Conservation (phyloP, 768 basidiomycete genomes). For the Lentinula detonsa region DNA sequence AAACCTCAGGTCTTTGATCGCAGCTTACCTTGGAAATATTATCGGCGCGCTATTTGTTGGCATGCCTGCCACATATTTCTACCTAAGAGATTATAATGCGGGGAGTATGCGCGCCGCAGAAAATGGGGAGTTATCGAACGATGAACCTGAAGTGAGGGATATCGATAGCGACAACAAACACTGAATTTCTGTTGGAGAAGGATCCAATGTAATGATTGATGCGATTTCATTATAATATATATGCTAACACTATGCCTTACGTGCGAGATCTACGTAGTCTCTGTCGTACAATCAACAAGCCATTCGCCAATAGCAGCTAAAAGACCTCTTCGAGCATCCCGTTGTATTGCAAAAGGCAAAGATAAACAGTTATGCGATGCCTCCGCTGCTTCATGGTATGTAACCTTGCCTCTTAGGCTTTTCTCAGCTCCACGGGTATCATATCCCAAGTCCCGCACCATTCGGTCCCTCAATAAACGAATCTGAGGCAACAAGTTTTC, state of each 20-base stretch:
- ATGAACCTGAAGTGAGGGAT: neutral
- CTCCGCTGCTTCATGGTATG: neutral
- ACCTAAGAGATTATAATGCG: slow-evolving; percentile 44
- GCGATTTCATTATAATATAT: neutral
- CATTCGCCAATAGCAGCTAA: neutral
- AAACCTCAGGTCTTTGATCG: slow-evolving; percentile 50
- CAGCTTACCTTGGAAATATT: slow-evolving; percentile 60
- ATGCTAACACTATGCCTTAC: neutral
- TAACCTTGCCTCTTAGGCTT: neutral
- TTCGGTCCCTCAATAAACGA: slow-evolving; percentile 35
- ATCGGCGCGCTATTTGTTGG: slow-evolving; percentile 61
- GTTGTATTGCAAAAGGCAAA: neutral
- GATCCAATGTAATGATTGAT: neutral
- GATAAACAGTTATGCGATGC: neutral
- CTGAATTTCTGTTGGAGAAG: neutral
- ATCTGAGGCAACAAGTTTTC: slow-evolving; percentile 53
- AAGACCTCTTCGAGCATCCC: neutral
- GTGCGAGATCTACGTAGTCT: neutral
- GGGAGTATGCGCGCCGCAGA: slow-evolving; percentile 36
- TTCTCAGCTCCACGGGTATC: slow-evolving; percentile 21
- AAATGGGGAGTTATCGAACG: slow-evolving; percentile 17
- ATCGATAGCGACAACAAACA: slow-evolving; percentile 1
- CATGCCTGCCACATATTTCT: slow-evolving; percentile 59
- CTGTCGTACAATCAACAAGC: neutral
- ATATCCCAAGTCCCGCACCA: slow-evolving; percentile 46